Evolutionary conservation across 768 basidiomycete genomes (phyloP).

Genomic region (Lentinula detonsa): DNA sequence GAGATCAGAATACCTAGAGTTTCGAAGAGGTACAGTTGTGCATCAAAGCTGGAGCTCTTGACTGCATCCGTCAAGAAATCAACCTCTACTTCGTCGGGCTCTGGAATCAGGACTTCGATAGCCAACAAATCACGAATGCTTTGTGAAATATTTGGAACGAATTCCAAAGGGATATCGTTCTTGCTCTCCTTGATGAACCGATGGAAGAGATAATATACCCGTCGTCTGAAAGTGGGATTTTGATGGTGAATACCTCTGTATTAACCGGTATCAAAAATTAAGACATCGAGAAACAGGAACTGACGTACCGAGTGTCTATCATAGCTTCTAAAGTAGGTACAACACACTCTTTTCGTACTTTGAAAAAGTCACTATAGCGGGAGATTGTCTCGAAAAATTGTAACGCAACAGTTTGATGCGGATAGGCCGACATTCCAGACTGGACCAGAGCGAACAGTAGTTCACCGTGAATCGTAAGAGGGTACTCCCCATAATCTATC

Average conservation of each 20-base stretch:
- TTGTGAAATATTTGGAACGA: conserved; percentile 67
- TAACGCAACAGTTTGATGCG: conserved; percentile 76
- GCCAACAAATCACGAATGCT: conserved; percentile 71
- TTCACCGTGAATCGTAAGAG: conserved; percentile 86
- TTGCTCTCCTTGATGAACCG: conserved; percentile 84
- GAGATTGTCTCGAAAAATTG: conserved; percentile 91
- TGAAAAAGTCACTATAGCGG: conserved; percentile 97
- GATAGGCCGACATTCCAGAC: conserved; percentile 76
- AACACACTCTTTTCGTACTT: conserved; percentile 84
- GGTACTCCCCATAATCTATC: conserved; percentile 71
- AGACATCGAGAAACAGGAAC: neutral
- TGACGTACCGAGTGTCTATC: conserved; percentile 69
- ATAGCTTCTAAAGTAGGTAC: conserved; percentile 84
- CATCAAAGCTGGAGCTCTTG: conserved; percentile 70
- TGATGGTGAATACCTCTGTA: conserved; percentile 81
- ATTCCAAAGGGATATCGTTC: conserved; percentile 67
- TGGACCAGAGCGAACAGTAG: conserved; percentile 81
- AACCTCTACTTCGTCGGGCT: conserved; percentile 64
- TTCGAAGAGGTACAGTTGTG: conserved; percentile 94
- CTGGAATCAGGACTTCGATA: conserved; percentile 72
- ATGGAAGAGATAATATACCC: conserved; percentile 89
- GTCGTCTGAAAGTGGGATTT: conserved; percentile 60
- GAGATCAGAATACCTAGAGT: conserved; percentile 82
- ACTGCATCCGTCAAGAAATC: conserved; percentile 80
- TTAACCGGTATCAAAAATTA: conserved; percentile 5